Conservation (phyloP, 768 basidiomycete genomes). For the Auricularia sp. region DNA sequence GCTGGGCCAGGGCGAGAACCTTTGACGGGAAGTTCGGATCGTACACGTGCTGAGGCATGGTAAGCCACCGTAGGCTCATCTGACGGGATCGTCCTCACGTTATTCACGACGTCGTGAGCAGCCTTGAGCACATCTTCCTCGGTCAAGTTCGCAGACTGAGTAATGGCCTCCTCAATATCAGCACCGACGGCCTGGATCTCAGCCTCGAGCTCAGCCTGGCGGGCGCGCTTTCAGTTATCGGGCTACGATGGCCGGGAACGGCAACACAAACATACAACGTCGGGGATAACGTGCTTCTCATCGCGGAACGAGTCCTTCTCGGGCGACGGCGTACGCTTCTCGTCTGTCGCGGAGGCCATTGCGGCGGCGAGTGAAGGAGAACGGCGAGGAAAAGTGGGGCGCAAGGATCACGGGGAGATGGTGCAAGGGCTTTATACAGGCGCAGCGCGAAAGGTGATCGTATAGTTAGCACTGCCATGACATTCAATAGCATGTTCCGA, state of each 20-base stretch:
- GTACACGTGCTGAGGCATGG: background rate
- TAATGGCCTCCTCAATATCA: background rate
- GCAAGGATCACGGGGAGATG: too few relatives aligned
- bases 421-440: too few relatives aligned
- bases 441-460: too few relatives aligned
- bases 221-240: background rate
- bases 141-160: background rate
- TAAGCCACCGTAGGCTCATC: background rate
- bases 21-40: background rate
- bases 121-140: background rate
- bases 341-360: background rate
- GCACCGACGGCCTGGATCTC: background rate
- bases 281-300: background rate
- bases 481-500: too few relatives aligned
- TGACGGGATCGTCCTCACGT: background rate
- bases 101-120: background rate
- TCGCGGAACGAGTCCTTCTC: background rate
- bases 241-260: background rate
- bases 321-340: background rate
- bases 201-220: background rate
- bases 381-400: background rate
- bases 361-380: background rate
- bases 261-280: background rate
- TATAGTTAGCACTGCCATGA: too few relatives aligned
- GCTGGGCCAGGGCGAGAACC: background rate